Evolutionary conservation across 176 grass and related monocot species (phyloP).

Genomic region (Dactylis glomerata): DNA sequence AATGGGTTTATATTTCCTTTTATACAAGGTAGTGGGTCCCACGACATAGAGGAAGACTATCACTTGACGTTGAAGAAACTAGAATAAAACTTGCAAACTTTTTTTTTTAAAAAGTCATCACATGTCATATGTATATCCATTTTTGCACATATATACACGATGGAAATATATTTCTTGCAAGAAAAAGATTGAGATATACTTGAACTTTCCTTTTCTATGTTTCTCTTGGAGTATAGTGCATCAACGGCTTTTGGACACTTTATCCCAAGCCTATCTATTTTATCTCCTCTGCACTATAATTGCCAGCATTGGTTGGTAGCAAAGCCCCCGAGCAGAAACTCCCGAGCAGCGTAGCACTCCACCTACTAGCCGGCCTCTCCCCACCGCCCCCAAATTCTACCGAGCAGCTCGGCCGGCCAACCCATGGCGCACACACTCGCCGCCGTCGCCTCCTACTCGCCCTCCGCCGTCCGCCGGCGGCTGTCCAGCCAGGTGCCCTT

Average conservation of each 20-base stretch:
- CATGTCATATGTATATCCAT: background rate
- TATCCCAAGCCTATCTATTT: conserved; percentile 41
- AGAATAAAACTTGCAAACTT: background rate
- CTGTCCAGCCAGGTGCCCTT: conserved; percentile 35
- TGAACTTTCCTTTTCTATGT: background rate
- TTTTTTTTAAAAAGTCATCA: background rate
- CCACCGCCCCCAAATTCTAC: conserved; percentile 13
- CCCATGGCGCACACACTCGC: conserved; percentile 46
- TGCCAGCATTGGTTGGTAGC: conserved; percentile 21
- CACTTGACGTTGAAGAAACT: background rate
- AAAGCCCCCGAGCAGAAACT: background rate
- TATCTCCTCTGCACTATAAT: conserved; percentile 28
- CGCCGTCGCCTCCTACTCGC: conserved; percentile 29
- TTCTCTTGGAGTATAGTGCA: background rate
- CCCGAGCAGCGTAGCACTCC: background rate
- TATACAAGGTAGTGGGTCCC: background rate
- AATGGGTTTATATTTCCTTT: background rate
- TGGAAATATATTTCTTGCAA: background rate
- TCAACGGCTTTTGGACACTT: conserved; percentile 5
- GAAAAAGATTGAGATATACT: background rate
- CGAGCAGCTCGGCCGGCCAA: background rate
- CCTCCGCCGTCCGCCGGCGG: conserved; percentile 17
- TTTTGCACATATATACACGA: background rate
- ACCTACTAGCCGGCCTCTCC: background rate
- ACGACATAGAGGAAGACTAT: background rate